Conservation (phyloP, 495 filamentous ascomycete species). For the Geopyxis carbonaria region DNA sequence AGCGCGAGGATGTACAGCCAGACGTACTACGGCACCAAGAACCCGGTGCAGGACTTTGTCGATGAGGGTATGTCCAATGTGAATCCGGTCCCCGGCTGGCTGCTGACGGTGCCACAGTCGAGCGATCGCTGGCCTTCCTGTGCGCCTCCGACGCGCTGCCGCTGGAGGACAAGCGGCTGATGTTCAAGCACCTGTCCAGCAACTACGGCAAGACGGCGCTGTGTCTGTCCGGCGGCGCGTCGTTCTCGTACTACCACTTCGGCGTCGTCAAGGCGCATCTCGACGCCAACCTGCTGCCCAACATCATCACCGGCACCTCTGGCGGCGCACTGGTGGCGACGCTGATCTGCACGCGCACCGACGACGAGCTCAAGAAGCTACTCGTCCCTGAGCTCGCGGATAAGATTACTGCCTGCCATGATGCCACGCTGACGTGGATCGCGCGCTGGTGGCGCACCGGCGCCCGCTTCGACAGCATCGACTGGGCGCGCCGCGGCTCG, state of each 20-base stretch:
- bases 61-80: slow-evolving; percentile 47
- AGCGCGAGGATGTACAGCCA: slow-evolving; percentile 86
- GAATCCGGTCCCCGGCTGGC: background rate
- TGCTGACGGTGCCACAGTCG: slow-evolving; percentile 28
- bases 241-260: slow-evolving; percentile 94
- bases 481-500: slow-evolving; percentile 71
- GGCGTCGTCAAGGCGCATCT: slow-evolving; percentile 82
- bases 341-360: slow-evolving; percentile 72
- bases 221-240: slow-evolving; percentile 84
- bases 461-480: slow-evolving; percentile 78
- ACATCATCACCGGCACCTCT: slow-evolving; percentile 89
- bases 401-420: slow-evolving; percentile 71
- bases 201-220: slow-evolving; percentile 88
- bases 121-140: slow-evolving; percentile 47
- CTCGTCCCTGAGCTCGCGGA: slow-evolving; percentile 71
- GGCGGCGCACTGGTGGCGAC: slow-evolving; percentile 86
- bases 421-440: slow-evolving; percentile 49
- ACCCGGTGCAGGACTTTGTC: slow-evolving; percentile 72
- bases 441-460: slow-evolving; percentile 81
- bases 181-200: slow-evolving; percentile 75
- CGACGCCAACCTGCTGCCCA: slow-evolving; percentile 68
- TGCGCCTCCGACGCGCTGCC: slow-evolving; percentile 45
- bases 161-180: slow-evolving; percentile 56
- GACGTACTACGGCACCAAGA: slow-evolving; percentile 91
- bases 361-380: slow-evolving; percentile 70